Evolutionary conservation across 2,329 filamentous ascomycete species (phyloP).

Genomic region (Harringtonia lauricola): DNA sequence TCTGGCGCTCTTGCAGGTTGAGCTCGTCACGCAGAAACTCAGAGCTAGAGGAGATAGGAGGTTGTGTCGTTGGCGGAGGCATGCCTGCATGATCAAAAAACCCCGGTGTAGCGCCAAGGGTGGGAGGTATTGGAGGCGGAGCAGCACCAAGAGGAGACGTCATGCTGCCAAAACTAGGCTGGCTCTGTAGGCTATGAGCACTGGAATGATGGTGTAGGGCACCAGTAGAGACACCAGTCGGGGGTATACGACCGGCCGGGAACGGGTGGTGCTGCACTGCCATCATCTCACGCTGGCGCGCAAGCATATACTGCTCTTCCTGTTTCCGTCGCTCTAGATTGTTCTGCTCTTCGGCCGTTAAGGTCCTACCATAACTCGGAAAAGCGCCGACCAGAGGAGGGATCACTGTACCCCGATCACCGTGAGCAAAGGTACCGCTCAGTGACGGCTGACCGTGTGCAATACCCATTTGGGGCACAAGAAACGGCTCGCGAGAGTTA

Average conservation of each 20-base stretch:
- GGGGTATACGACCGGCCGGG: conserved; percentile 13
- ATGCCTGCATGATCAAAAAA: conserved; percentile 57
- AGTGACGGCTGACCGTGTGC: conserved; percentile 66
- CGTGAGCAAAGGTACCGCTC: conserved; percentile 34
- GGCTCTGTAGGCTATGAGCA: conserved; percentile 89
- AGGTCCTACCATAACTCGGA: conserved; percentile 88
- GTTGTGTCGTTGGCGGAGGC: conserved; percentile 24
- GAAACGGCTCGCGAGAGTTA: conserved; percentile 92
- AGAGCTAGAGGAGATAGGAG: conserved; percentile 32
- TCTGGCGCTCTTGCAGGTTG: conserved; percentile 38
- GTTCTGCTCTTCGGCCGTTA: conserved; percentile 97
- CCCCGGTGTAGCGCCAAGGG: conserved; percentile 48
- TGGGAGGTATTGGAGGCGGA: conserved; percentile 39
- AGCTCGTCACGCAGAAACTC: conserved; percentile 60
- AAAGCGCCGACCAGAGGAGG: conserved; percentile 90
- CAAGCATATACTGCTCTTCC: conserved; percentile 95
- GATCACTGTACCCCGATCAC: conserved; percentile 51
- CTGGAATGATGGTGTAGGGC: conserved; percentile 85
- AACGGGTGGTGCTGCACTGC: conserved; percentile 46
- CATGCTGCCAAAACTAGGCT: conserved; percentile 93
- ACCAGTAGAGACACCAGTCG: conserved; percentile 26
- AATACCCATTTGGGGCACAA: conserved; percentile 94
- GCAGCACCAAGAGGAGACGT: conserved; percentile 65
- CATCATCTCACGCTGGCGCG: conserved; percentile 86
- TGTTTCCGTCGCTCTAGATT: conserved; percentile 93